Evolutionary conservation across 108 stramenopile genomes (phyloP), one percentile per base, ranked within the genome.

Genomic region (Fistulifera pelliculosa): DNA sequence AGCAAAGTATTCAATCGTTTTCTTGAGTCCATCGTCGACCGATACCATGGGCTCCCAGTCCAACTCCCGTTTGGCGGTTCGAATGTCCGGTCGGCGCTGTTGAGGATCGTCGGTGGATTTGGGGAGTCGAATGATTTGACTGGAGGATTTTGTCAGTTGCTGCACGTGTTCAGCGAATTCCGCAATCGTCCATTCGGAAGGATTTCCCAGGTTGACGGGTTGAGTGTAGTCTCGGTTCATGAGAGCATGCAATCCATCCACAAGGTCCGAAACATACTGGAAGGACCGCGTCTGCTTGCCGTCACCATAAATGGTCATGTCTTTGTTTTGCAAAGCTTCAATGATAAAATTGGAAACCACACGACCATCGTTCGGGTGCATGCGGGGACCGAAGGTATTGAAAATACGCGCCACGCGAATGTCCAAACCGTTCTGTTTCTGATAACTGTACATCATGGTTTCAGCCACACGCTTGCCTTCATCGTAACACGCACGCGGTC

Each of bases 401-500:
- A 99, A 99, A 42, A 99, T 99, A 21, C 99, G 76, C 0, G 99
- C 97, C 7, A 99, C 94, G 17, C 99, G 89, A 2, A 98, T 90
- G 23, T 96, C 93, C 40, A 97, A 89, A 17, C 77, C 65, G 58
- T 90, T 85, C 62, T 97, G 90, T 42, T 90, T 79, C 47, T 62
- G 68, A 79, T 98, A 99, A 18, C 92, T 80, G 70, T 95, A 98
- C 94, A 95, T 96, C 95, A 99, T 97, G 39, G 97, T 99, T 69
- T 99, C 99, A 14, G 98, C 99, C 10, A 99, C 99, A 21, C 99
- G 96, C 63, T 99, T 99, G 42, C 99, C 99, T 85, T 99, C 98
- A 64, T 99, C 99, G 77, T 99, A 99, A 63, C 99, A 99, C 7
- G 96, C 79, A 13, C 99, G 74, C 11, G 96, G 96, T 18, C 99